Percentiles rank a stretch among this genome's conserved stretches.
Evolutionary conservation across 805 yeast species (phyloP).

Genomic region (Pichia rugopelliculosa): DNA sequence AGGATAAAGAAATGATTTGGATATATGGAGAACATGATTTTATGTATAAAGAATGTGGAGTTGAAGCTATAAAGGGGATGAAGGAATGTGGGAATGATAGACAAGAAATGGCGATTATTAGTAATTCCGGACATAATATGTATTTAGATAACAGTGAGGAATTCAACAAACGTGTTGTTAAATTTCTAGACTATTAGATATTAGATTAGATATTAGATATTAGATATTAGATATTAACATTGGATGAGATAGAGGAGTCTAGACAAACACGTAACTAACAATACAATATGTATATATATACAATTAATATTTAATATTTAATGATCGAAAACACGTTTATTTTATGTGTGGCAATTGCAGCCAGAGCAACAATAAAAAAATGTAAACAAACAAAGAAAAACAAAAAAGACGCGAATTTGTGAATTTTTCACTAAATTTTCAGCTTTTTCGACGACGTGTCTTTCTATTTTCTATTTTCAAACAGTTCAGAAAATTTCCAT

Average conservation of each 20-base stretch:
- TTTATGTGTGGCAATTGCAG: too few relatives aligned
- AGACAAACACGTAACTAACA: too few relatives aligned
- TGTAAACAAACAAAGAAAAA: not conserved
- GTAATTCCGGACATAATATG: conserved; percentile 67
- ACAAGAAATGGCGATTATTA: conserved; percentile 35
- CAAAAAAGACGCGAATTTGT: too few relatives aligned
- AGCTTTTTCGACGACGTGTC: not conserved
- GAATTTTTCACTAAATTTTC: too few relatives aligned
- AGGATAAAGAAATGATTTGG: conserved; percentile 33
- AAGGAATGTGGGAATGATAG: conserved; percentile 11
- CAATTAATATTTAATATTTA: too few relatives aligned
- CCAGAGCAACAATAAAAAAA: too few relatives aligned
- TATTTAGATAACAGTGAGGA: conserved; percentile 55
- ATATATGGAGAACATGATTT: conserved; percentile 69
- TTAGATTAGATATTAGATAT: too few relatives aligned
- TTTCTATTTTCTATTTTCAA: not conserved
- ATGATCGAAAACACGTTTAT: too few relatives aligned
- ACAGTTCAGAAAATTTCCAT: not conserved
- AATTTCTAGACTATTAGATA: conserved; percentile 28
- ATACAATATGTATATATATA: too few relatives aligned
- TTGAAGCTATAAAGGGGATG: conserved; percentile 30
- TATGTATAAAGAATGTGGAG: conserved; percentile 62
- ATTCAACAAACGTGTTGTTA: conserved; percentile 42
- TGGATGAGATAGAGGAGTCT: too few relatives aligned
- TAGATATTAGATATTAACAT: too few relatives aligned